A percentile compares a stretch with the other conserved stretches of the same genome.
Conservation (phyloP, 2,329 filamentous ascomycete genomes). For the Aspergillus versicolor region DNA sequence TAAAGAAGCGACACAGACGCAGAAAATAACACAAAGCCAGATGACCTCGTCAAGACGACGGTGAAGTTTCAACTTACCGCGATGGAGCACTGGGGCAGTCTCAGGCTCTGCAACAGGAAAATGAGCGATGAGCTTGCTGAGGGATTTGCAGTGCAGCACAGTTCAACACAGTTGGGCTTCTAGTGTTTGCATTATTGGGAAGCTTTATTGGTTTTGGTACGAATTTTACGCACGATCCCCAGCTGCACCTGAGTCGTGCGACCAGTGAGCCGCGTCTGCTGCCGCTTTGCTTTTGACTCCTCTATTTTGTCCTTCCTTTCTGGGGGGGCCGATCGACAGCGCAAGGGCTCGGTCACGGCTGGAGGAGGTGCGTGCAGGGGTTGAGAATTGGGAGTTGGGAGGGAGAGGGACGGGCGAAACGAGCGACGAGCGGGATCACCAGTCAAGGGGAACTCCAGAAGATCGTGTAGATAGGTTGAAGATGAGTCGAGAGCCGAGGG, state of each 20-base stretch:
- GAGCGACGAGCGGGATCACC: constrained; percentile 10
- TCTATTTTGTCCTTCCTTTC: constrained; percentile 14
- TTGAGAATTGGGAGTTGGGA: constrained; percentile 1
- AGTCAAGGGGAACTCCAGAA: neutral
- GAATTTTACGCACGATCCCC: constrained; percentile 18
- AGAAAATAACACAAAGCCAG: constrained; percentile 6
- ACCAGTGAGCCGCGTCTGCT: constrained; percentile 11
- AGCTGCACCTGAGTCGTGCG: constrained; percentile 15
- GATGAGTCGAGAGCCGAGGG: neutral
- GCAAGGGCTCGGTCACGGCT: constrained; percentile 19
- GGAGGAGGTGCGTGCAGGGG: constrained; percentile 1
- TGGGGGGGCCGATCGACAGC: constrained; percentile 24
- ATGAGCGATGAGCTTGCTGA: neutral
- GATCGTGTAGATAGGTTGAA: neutral
- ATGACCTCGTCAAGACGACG: neutral
- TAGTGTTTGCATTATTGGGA: constrained; percentile 11
- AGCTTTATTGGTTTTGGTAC: constrained; percentile 8
- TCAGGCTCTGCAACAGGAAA: constrained; percentile 1
- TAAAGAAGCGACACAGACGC: constrained; percentile 1
- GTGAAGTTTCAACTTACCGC: constrained; percentile 5
- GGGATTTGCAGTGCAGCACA: constrained; percentile 11
- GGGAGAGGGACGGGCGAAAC: neutral
- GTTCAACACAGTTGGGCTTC: constrained; percentile 2
- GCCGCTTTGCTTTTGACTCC: constrained; percentile 8
- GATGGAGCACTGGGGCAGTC: neutral